Conservation (phyloP, 495 filamentous ascomycete genomes). For the Penicillium psychrofluorescens region DNA sequence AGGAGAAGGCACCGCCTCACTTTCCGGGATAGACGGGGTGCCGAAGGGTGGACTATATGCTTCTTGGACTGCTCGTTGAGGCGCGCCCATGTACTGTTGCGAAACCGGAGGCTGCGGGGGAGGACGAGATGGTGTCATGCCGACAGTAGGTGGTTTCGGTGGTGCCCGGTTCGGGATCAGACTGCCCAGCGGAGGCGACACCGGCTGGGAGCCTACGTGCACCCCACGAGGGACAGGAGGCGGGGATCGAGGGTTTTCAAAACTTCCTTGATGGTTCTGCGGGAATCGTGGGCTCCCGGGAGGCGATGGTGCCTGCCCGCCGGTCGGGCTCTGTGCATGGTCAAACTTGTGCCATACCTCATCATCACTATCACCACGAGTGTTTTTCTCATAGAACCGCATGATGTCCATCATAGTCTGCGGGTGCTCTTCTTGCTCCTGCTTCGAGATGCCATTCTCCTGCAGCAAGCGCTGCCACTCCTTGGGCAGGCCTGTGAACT, state of each 20-base stretch:
- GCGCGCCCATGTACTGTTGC: constrained; percentile 10
- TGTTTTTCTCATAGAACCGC: constrained; percentile 91
- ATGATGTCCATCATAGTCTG: constrained; percentile 93
- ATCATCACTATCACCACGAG: constrained; percentile 71
- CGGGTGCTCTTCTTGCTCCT: constrained; percentile 90
- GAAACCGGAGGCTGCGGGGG: constrained; percentile 45
- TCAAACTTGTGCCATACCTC: constrained; percentile 94
- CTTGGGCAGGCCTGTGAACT: constrained; percentile 94
- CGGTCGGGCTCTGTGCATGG: constrained; percentile 52
- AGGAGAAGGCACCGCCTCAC: constrained; percentile 49
- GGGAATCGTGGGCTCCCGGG: constrained; percentile 90
- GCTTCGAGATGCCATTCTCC: constrained; percentile 93
- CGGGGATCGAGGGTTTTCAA: constrained; percentile 91
- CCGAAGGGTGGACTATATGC: constrained; percentile 16
- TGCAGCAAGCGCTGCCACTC: constrained; percentile 96
- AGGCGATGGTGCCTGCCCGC: constrained; percentile 49
- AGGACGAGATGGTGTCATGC: constrained; percentile 32
- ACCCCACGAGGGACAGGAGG: constrained; percentile 73
- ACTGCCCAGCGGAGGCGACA: constrained; percentile 27
- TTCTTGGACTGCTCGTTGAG: constrained; percentile 18
- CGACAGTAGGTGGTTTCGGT: constrained; percentile 32
- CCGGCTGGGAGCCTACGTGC: constrained; percentile 12
- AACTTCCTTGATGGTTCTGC: constrained; percentile 82
- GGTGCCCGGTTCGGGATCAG: constrained; percentile 37
- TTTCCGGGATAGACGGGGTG: constrained; percentile 35